These are phyloP conservation scores for Aureobasidium sp. DNA, from an alignment of 2,329 filamentous ascomycete genomes.

Conservation along the genomic window DNA sequence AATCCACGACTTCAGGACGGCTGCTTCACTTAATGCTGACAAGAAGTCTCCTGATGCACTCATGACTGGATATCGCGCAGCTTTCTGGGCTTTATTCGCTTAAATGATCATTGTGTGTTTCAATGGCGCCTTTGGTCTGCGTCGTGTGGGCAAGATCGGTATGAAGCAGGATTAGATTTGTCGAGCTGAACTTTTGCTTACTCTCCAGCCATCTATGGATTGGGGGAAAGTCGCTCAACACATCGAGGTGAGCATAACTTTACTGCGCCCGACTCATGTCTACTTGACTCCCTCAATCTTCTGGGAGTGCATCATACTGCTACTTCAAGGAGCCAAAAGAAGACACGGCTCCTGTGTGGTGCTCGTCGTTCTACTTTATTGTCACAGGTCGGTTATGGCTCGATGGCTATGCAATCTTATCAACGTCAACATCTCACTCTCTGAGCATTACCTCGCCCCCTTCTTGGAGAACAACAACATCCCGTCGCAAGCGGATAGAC, in stretches of 20 bases:
- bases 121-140: neutral
- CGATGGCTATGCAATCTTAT: conserved; percentile 94
- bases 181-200: too few species aligned
- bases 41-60: conserved; percentile 39
- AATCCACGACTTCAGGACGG: conserved; percentile 26
- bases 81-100: conserved; percentile 48
- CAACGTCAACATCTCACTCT: conserved; percentile 88
- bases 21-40: conserved; percentile 26
- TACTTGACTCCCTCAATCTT: too few species aligned
- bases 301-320: too few species aligned
- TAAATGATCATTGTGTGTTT: conserved; percentile 29
- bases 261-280: too few species aligned
- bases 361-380: conserved; percentile 79
- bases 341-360: too few species aligned
- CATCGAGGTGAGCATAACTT: too few species aligned
- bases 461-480: conserved; percentile 96
- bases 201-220: too few species aligned
- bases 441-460: conserved; percentile 90
- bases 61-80: conserved; percentile 46
- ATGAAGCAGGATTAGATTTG: neutral
- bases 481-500: conserved; percentile 94
- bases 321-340: too few species aligned
- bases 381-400: conserved; percentile 78
- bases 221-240: too few species aligned
- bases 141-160: conserved; percentile 12